phyloP scores from a whole-genome alignment of 148 eudicot species.

The Silene latifolia region DNA sequence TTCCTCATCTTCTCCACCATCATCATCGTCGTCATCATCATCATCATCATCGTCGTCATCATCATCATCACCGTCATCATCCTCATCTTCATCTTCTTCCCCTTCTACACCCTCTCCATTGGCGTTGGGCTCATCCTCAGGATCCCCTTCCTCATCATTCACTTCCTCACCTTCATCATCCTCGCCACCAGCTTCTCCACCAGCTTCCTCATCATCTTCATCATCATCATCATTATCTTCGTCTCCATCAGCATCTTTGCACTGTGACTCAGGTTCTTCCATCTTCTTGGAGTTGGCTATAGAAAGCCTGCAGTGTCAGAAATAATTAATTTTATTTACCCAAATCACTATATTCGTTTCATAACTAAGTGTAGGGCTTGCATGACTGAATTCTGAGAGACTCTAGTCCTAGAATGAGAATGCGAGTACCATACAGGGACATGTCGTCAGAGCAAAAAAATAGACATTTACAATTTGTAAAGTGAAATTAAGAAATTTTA shows the following conservation, averaged over 20 bases:
- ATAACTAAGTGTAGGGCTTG: too few relatives aligned
- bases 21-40: constrained; percentile 26
- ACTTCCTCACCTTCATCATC: constrained; percentile 31
- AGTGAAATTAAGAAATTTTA: too few relatives aligned
- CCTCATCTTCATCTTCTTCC: constrained; percentile 28
- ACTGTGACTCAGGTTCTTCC: constrained; percentile 24
- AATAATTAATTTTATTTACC: neutral
- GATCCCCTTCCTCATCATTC: constrained; percentile 27
- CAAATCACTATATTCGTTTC: too few relatives aligned
- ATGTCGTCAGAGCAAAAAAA: too few relatives aligned
- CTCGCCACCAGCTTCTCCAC: constrained; percentile 22
- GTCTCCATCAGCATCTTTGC: constrained; percentile 32
- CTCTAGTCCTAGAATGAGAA: too few relatives aligned
- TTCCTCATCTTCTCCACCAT: constrained; percentile 22
- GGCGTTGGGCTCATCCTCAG: constrained; percentile 32
- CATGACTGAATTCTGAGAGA: too few relatives aligned
- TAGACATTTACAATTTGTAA: too few relatives aligned
- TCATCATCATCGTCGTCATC: constrained; percentile 26
- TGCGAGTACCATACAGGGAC: too few relatives aligned
- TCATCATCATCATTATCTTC: constrained; percentile 28
- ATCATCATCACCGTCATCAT: constrained; percentile 21
- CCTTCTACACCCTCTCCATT: constrained; percentile 34
- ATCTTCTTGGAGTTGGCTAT: constrained; percentile 14
- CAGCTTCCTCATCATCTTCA: constrained; percentile 21
- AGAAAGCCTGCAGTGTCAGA: constrained; percentile 21